phyloP scores from a whole-genome alignment of 1,284 basidiomycete genomes.

The Tilletia horrida region DNA sequence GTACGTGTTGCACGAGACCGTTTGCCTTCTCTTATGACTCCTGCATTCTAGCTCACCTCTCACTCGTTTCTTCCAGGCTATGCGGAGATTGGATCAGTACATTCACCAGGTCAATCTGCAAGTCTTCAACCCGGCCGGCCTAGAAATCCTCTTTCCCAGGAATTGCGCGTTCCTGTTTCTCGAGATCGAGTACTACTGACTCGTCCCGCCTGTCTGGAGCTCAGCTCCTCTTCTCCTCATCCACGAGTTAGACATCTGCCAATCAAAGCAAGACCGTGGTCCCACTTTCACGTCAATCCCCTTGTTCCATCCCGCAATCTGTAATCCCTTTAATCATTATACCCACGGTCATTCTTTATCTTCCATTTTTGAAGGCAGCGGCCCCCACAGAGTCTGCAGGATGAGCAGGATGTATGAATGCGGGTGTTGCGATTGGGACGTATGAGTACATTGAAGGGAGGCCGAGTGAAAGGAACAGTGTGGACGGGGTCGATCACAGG shows the following conservation, averaged over 20 bases:
- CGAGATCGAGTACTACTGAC: constrained; percentile 55
- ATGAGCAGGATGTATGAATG: too few relatives aligned
- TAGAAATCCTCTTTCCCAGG: constrained; percentile 75
- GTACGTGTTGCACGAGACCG: constrained; percentile 56
- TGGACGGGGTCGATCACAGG: constrained; percentile 28
- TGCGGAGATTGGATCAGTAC: constrained; percentile 65
- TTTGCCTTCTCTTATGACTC: not conserved
- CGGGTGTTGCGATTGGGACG: not conserved
- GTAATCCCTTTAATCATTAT: too few relatives aligned
- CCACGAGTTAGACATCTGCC: too few relatives aligned
- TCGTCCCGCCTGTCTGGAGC: too few relatives aligned
- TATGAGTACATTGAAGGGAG: constrained; percentile 13
- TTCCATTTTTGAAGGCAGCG: too few relatives aligned
- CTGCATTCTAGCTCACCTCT: not conserved
- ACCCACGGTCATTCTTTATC: too few relatives aligned
- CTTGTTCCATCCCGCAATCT: too few relatives aligned
- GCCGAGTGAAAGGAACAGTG: not conserved
- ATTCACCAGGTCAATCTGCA: constrained; percentile 67
- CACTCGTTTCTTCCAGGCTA: constrained; percentile 62
- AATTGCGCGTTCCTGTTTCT: constrained; percentile 74
- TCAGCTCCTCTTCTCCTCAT: too few relatives aligned
- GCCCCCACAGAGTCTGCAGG: too few relatives aligned
- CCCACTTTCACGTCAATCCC: too few relatives aligned
- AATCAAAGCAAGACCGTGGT: too few relatives aligned
- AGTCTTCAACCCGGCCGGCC: constrained; percentile 72